Evolutionary conservation across 1,284 basidiomycete species (phyloP).

Genomic region (Naganishia cerealis): DNA sequence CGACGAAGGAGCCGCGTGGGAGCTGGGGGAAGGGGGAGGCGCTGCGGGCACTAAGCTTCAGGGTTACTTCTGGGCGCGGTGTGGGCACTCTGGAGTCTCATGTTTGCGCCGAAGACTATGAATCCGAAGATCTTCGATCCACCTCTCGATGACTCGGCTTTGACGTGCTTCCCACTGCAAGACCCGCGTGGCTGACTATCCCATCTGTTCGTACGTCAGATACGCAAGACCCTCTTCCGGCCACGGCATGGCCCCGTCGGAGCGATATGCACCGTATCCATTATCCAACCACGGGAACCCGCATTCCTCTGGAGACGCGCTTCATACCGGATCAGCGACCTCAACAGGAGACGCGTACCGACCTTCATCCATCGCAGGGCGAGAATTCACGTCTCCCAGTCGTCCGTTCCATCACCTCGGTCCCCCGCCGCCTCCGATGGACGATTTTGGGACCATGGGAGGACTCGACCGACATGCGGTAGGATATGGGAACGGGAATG

Average conservation of each 20-base stretch:
- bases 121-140: background rate
- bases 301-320: background rate
- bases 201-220: background rate
- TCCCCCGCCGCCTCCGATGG: background rate
- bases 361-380: background rate
- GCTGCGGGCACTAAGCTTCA: background rate
- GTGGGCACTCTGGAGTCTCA: background rate
- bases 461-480: background rate
- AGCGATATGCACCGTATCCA: constrained; percentile 16
- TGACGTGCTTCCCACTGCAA: too few relatives aligned
- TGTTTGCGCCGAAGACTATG: background rate
- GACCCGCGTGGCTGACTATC: background rate
- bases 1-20: background rate
- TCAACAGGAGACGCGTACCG: background rate
- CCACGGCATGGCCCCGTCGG: constrained; percentile 7
- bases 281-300: background rate
- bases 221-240: constrained; percentile 7
- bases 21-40: background rate
- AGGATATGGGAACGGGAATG: background rate
- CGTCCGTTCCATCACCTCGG: constrained; percentile 1
- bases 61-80: too few relatives aligned
- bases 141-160: too few relatives aligned
- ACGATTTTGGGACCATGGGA: background rate
- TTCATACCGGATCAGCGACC: background rate
- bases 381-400: background rate